These are phyloP conservation scores for Xylaria sp. DNA, from an alignment of 2,329 filamentous ascomycete species.

Conservation along the genomic window DNA sequence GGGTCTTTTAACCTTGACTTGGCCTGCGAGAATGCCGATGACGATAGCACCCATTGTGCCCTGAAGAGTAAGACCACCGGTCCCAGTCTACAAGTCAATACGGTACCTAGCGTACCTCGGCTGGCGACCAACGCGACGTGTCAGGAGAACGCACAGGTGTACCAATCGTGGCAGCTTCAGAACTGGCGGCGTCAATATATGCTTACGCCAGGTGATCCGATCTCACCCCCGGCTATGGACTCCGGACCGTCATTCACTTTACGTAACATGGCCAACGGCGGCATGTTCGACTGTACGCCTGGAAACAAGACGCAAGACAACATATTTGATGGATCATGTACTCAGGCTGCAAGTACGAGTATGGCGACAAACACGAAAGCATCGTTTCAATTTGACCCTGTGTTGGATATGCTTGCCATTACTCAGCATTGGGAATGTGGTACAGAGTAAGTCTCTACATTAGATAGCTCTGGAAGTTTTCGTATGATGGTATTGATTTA, in stretches of 20 bases:
- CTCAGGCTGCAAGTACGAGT: conserved; percentile 21
- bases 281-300: conserved; percentile 45
- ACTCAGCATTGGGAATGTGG: conserved; percentile 48
- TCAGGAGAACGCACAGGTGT: conserved; percentile 42
- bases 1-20: conserved; percentile 48
- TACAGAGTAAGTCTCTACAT: conserved; percentile 43
- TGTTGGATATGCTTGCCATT: conserved; percentile 47
- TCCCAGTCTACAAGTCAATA: conserved; percentile 40
- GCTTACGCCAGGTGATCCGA: conserved; percentile 43
- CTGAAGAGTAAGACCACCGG: conserved; percentile 36
- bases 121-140: conserved; percentile 40
- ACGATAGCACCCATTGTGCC: conserved; percentile 43
- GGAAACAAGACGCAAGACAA: conserved; percentile 35
- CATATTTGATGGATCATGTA: conserved; percentile 46
- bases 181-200: conserved; percentile 48
- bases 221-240: conserved; percentile 40
- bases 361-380: conserved; percentile 37
- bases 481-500: not conserved
- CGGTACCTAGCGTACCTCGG: conserved; percentile 34
- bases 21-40: conserved; percentile 45
- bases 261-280: conserved; percentile 45
- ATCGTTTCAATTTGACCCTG: conserved; percentile 48
- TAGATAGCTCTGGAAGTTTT: not conserved
- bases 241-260: conserved; percentile 50
- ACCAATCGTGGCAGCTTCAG: conserved; percentile 52